Conservation (phyloP, 257 asterid species). For the Capsicum rhomboideum region DNA sequence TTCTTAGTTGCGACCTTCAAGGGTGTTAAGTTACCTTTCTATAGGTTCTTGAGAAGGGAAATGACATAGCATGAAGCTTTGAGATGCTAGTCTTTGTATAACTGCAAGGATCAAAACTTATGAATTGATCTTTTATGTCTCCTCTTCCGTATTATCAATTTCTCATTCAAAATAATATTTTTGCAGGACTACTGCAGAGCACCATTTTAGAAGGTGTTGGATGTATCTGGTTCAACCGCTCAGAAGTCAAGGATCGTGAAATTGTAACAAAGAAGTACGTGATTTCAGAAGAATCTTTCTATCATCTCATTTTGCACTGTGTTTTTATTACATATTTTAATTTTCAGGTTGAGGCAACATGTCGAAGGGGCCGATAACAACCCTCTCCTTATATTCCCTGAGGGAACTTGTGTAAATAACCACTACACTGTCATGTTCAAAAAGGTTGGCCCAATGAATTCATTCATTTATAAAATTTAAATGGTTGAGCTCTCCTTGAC, state of each 20-base stretch:
- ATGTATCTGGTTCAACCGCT: conserved; percentile 97
- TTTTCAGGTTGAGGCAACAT: conserved; percentile 83
- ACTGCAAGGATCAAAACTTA: background rate
- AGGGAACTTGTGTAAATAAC: conserved; percentile 98
- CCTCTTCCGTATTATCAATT: background rate
- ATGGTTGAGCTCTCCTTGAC: background rate
- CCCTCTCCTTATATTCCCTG: conserved; percentile 98
- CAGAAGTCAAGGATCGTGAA: conserved; percentile 97
- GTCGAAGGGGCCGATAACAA: conserved; percentile 85
- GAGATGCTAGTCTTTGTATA: background rate
- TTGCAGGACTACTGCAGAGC: conserved; percentile 80
- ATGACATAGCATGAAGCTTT: background rate
- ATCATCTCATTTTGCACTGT: background rate
- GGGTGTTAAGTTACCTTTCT: background rate
- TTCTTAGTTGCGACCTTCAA: background rate
- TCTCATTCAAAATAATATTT: background rate
- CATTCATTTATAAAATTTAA: background rate
- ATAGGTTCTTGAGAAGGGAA: background rate
- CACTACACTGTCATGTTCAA: conserved; percentile 98
- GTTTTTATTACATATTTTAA: conserved; percentile 1
- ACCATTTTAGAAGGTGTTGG: conserved; percentile 96
- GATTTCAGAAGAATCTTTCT: background rate
- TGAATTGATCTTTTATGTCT: background rate
- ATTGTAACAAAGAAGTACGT: conserved; percentile 84
- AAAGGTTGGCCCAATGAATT: conserved; percentile 42